Base-by-base conservation (phyloP, 495 filamentous ascomycete species). In the Xylaria bambusicola region DNA sequence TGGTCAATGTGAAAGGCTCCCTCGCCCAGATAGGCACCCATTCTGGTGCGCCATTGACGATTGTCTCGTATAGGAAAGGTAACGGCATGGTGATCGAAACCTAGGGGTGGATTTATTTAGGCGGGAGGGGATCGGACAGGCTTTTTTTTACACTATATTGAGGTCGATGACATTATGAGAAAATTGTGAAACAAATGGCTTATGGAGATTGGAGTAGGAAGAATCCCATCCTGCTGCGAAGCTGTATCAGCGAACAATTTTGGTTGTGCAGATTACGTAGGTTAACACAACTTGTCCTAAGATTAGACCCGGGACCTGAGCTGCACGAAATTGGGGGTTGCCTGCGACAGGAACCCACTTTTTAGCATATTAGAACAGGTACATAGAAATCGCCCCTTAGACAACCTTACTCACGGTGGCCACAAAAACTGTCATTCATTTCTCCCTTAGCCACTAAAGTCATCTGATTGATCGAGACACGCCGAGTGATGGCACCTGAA, bases 1-100 rank as follows among this genome's bases (percentile, higher is more conserved):
- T 87, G 66, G 91, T 68, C 17, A 88, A 66, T 2, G 78, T 76
- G 71, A 79, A 84, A 13, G 68, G 68, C 17, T 71, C 63, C 48
- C 62, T 62, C 18, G 80, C 74, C 62, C 71, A 76, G 65, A 80
- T 83, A 20, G 92, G 93, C 42, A 96, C 77, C 62, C 83, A 81
- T 20, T 74, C 72, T 24, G 79, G 78, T 17, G 89, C 55, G 54
- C 95, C 93, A 60, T 90, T 80, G 58, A 71, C 71, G 56, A 88
- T 61, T 17, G 80, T 76, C 60, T 88, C 73, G 41, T 78, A 78
- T 50, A 94, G 67, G 54, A 96, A 80, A 24, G 85, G 87, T 55
- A 98, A 79, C 56, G 93, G 91, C 94, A 98, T 98, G 18, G 47
- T 61, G 56, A 40, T 48, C 6, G 40, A 21, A 5, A 17, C 24